Base-by-base conservation (phyloP, 495 filamentous ascomycete genomes). In the Parmelia sp. region DNA sequence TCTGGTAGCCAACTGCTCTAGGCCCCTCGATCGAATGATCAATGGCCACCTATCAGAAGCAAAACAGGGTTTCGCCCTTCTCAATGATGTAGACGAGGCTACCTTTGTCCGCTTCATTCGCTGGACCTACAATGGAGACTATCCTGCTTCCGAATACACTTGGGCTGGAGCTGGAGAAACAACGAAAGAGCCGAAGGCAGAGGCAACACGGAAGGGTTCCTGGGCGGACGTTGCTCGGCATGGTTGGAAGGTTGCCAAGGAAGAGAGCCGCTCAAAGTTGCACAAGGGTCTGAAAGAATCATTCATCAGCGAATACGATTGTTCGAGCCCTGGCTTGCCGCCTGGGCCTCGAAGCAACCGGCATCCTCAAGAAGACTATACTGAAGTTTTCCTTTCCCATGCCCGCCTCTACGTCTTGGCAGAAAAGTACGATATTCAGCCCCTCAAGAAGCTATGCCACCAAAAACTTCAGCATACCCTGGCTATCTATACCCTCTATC, bases 371-470 rank as follows among this genome's bases (percentile, higher is more conserved):
- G 69, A 80, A 45, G 71, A 79, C 60, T 81, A 76, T 58, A 70
- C 70, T 0, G 66, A 71, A 1, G 71, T 78, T 1, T 74, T 79
- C 59, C 68, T 78, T 1, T 69, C 68, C 45, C 75, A 79, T 62
- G 74, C 71, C 9, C 49, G 60, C n/a, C 68, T 80, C n/a, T 79
- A 79, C 58, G 64, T 75, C 10, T 65, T 79, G 31, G 75, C 74
- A 19, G 72, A 78, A 55, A 75, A 71, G 53, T 77, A 77, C 61
- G 61, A 68, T 12, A 75, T 78, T 12, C 62, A 73, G 14, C n/a
- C 66, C 4, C 68, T 80, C 40, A 65, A 71, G 27, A 53, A 58
- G 3, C 65, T 80, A 17, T 70, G 75, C 7, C 70, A 76, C 8
- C 59, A 65, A 23, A 76, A 80, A 61, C 60, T 80, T 17, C 61